These are phyloP conservation scores for Juglanconis sp. DNA, from an alignment of 2,329 filamentous ascomycete species.

Conservation along the genomic window DNA sequence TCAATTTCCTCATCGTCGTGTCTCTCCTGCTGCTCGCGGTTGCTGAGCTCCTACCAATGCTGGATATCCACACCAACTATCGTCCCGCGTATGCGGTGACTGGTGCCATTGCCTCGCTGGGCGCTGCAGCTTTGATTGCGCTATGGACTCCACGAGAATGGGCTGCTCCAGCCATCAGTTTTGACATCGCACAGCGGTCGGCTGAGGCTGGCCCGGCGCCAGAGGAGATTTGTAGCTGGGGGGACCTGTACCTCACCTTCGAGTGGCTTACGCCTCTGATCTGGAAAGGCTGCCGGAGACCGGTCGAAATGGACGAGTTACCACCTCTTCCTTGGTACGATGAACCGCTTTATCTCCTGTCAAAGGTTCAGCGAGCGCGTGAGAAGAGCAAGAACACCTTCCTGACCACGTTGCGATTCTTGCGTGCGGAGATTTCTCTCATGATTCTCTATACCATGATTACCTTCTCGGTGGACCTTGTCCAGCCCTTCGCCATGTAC, in stretches of 20 bases:
- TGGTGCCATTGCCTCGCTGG: constrained; percentile 35
- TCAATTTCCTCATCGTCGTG: constrained; percentile 11
- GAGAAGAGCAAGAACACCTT: constrained; percentile 40
- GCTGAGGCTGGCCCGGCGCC: constrained; percentile 38
- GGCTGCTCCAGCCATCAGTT: constrained; percentile 40
- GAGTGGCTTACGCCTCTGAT: constrained; percentile 49
- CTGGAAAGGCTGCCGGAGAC: constrained; percentile 37
- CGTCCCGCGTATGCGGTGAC: constrained; percentile 27
- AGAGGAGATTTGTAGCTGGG: constrained; percentile 53
- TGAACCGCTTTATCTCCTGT: constrained; percentile 47
- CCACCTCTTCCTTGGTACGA: constrained; percentile 53
- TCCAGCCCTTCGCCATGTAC: constrained; percentile 53
- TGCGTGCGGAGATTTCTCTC: constrained; percentile 38
- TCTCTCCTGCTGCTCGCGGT: constrained; percentile 11
- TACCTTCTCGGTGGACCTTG: constrained; percentile 43
- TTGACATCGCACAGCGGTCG: constrained; percentile 36
- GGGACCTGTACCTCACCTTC: constrained; percentile 49
- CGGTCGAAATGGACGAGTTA: constrained; percentile 45
- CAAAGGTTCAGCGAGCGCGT: constrained; percentile 41
- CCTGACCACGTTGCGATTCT: constrained; percentile 42
- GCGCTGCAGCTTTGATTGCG: constrained; percentile 37
- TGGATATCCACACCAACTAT: constrained; percentile 18
- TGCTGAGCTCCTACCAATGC: constrained; percentile 20
- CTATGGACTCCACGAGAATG: constrained; percentile 48
- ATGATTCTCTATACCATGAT: constrained; percentile 43